phyloP scores from a whole-genome alignment of 1,284 basidiomycete genomes.

The Xanthoconium separans region DNA sequence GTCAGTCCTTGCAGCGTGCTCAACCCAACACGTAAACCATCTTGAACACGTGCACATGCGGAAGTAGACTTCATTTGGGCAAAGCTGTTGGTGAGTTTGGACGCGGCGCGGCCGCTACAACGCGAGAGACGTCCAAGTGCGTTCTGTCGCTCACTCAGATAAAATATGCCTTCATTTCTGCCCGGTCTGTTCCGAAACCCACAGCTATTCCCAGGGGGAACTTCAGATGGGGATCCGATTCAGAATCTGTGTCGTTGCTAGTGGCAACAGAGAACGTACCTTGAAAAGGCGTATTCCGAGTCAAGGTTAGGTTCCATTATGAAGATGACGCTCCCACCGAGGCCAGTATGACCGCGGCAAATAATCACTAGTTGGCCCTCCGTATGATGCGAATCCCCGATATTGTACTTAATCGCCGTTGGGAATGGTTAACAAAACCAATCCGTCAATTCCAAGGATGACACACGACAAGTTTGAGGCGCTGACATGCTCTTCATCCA shows the following conservation, averaged over 20 bases:
- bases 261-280: slow-evolving; percentile 25
- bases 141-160: slow-evolving; percentile 6
- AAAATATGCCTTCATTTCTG: slow-evolving; percentile 9
- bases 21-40: slow-evolving; percentile 23
- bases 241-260: slow-evolving; percentile 26
- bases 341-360: slow-evolving; percentile 21
- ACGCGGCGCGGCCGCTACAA: slow-evolving; percentile 12
- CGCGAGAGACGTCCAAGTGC: slow-evolving; percentile 18
- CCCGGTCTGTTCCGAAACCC: slow-evolving; percentile 14
- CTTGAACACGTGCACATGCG: slow-evolving; percentile 26
- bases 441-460: slow-evolving; percentile 2
- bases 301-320: slow-evolving; percentile 3
- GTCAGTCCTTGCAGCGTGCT: slow-evolving; percentile 23
- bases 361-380: slow-evolving; percentile 3
- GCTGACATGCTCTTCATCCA: neutral
- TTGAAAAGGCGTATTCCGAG: slow-evolving; percentile 8
- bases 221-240: slow-evolving; percentile 21
- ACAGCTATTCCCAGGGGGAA: slow-evolving; percentile 4
- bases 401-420: slow-evolving; percentile 24
- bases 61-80: slow-evolving; percentile 25
- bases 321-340: slow-evolving; percentile 1
- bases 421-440: slow-evolving; percentile 5
- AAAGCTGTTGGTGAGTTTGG: slow-evolving; percentile 14
- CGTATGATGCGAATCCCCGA: slow-evolving; percentile 28
- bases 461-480: slow-evolving; percentile 11